These are phyloP conservation scores for Angomonas ambiguus DNA, from an alignment of 208 protist genomes.

Conservation along the genomic window DNA sequence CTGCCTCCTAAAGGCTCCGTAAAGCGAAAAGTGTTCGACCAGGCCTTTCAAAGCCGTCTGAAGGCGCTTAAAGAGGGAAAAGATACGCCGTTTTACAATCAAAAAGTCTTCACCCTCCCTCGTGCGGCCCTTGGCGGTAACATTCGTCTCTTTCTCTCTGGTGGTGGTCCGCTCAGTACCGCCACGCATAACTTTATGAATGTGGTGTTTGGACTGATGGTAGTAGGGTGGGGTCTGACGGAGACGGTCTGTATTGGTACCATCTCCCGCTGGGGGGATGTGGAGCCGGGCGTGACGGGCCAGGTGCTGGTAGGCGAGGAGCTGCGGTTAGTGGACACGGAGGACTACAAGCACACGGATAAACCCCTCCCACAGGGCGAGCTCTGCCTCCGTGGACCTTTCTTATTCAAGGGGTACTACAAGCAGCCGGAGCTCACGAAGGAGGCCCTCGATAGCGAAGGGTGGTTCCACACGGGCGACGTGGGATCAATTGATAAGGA, in stretches of 20 bases:
- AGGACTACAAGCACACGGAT: conserved; percentile 77
- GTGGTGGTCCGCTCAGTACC: conserved; percentile 71
- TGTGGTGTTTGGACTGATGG: conserved; percentile 60
- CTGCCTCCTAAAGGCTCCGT: conserved; percentile 47
- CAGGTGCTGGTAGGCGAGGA: conserved; percentile 60
- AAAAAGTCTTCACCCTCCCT: conserved; percentile 60
- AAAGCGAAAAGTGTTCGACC: conserved; percentile 67
- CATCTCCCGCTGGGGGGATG: conserved; percentile 47
- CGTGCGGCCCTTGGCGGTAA: conserved; percentile 58
- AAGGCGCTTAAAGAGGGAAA: conserved; percentile 57
- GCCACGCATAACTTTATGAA: conserved; percentile 80
- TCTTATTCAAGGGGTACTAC: conserved; percentile 89
- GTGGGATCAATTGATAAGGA: conserved; percentile 60
- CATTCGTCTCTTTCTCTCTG: conserved; percentile 51
- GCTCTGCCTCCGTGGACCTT: conserved; percentile 73
- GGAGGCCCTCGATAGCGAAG: conserved; percentile 72
- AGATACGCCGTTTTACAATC: conserved; percentile 82
- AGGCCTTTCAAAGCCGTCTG: conserved; percentile 47
- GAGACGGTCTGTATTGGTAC: conserved; percentile 71
- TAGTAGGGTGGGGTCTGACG: conserved; percentile 88
- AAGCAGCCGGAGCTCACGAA: conserved; percentile 82
- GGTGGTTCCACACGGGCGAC: conserved; percentile 89
- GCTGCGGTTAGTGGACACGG: conserved; percentile 87
- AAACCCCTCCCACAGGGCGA: conserved; percentile 66
- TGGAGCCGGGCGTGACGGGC: conserved; percentile 43